phyloP scores from a whole-genome alignment of 306 rosid species.

The Canavalia ensiformis region DNA sequence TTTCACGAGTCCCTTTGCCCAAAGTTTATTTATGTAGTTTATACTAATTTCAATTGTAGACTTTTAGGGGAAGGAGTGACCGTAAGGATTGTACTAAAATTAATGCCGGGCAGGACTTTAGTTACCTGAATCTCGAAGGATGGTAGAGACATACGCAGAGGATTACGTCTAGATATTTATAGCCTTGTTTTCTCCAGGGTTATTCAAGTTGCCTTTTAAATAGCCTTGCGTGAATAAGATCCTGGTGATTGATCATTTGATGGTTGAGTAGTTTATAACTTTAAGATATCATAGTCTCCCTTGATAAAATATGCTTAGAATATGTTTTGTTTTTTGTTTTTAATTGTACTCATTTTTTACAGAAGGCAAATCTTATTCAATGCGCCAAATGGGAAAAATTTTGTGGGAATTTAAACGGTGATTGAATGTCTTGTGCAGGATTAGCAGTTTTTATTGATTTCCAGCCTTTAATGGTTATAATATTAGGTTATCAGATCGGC shows the following conservation, averaged over 20 bases:
- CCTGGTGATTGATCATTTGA: not conserved
- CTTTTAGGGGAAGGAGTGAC: not conserved
- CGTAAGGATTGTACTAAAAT: no score
- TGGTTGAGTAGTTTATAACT: not conserved
- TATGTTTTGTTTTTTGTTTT: no score
- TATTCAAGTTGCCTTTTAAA: not conserved
- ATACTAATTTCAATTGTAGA: not conserved
- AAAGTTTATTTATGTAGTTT: not conserved
- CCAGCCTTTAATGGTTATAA: no score
- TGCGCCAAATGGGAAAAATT: not conserved
- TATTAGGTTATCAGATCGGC: not conserved
- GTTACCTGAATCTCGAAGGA: not conserved
- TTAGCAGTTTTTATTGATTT: no score
- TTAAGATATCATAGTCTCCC: not conserved
- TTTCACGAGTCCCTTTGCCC: not conserved
- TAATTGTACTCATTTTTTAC: no score
- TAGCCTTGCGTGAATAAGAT: not conserved
- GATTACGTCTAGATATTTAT: not conserved
- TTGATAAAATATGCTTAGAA: not conserved
- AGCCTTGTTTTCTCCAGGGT: not conserved
- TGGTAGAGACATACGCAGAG: not conserved
- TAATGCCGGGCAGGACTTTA: not conserved
- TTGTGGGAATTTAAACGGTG: not conserved
- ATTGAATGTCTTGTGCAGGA: no score
- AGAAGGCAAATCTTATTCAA: no score